Percentiles rank a stretch among this genome's conserved stretches.
Evolutionary conservation across 1,284 basidiomycete species (phyloP).

Genomic region (Cystobasidiaceae sp.): DNA sequence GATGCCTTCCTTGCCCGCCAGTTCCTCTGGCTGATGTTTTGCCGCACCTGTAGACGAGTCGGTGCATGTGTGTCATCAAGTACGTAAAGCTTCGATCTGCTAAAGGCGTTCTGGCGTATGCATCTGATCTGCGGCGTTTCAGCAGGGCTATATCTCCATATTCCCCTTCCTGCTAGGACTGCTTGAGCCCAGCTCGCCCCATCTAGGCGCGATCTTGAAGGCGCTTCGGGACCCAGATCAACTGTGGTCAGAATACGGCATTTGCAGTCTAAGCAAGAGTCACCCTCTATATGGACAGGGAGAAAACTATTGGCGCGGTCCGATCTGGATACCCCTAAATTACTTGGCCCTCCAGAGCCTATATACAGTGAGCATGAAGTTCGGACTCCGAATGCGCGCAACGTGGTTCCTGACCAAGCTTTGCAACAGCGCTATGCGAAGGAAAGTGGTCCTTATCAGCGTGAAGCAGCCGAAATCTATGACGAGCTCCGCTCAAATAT

Average conservation of each 20-base stretch:
- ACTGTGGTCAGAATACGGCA: slow-evolving; percentile 83
- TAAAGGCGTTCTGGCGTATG: neutral
- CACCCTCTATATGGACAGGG: slow-evolving; percentile 83
- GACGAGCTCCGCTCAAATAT: slow-evolving; percentile 70
- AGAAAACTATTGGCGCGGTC: slow-evolving; percentile 94
- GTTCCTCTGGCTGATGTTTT: neutral
- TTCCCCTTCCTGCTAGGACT: slow-evolving; percentile 84
- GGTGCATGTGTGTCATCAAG: slow-evolving; percentile 74
- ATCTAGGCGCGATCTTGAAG: slow-evolving; percentile 71
- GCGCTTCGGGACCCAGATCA: slow-evolving; percentile 70
- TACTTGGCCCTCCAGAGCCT: slow-evolving; percentile 75
- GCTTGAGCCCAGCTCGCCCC: slow-evolving; percentile 66
- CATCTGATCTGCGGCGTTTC: no score
- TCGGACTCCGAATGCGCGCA: neutral
- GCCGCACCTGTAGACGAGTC: slow-evolving; percentile 65
- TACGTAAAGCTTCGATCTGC: neutral
- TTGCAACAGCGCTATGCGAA: slow-evolving; percentile 64
- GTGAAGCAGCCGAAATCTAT: slow-evolving; percentile 70
- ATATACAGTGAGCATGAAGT: slow-evolving; percentile 56
- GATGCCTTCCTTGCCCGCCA: neutral
- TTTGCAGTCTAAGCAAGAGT: slow-evolving; percentile 74
- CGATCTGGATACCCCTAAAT: slow-evolving; percentile 96
- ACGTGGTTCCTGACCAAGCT: neutral
- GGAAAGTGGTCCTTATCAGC: slow-evolving; percentile 72
- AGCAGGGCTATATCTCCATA: slow-evolving; percentile 74